phyloP scores from a whole-genome alignment of 106 monocot genomes.

The Phalaenopsis aphrodite region DNA sequence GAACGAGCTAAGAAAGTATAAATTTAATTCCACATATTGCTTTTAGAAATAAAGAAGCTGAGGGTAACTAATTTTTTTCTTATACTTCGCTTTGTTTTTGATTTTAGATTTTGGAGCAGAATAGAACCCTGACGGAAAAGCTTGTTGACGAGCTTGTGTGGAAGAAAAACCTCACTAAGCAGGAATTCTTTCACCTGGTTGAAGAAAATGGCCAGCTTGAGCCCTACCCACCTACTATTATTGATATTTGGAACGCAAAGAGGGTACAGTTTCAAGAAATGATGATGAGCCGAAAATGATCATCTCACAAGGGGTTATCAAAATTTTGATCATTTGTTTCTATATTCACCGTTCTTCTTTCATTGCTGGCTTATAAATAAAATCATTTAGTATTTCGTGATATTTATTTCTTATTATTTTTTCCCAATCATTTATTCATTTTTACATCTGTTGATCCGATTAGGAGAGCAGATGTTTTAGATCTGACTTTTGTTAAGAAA shows the following conservation, averaged over 20 bases:
- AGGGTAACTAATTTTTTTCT: neutral
- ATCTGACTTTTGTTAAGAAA: too few species aligned
- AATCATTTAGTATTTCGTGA: too few species aligned
- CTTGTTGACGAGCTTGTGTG: slow-evolving; percentile 51
- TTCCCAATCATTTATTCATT: too few species aligned
- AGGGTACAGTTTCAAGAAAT: slow-evolving; percentile 44
- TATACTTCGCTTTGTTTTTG: neutral
- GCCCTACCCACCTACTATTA: slow-evolving; percentile 36
- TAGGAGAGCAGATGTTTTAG: too few species aligned
- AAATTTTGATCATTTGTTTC: neutral
- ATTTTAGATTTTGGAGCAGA: slow-evolving; percentile 57
- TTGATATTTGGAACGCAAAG: slow-evolving; percentile 60
- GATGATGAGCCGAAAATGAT: slow-evolving; percentile 43
- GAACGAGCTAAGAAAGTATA: slow-evolving; percentile 62
- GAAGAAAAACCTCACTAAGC: slow-evolving; percentile 78
- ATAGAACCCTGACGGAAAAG: slow-evolving; percentile 46
- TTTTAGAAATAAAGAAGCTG: neutral
- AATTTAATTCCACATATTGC: neutral
- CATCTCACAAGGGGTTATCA: too few species aligned
- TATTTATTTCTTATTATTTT: too few species aligned
- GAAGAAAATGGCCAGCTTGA: slow-evolving; percentile 60
- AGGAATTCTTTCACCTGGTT: slow-evolving; percentile 61
- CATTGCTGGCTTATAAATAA: too few species aligned
- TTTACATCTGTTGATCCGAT: too few species aligned
- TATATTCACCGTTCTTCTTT: neutral